Evolutionary conservation across 2,329 filamentous ascomycete species (phyloP).

Genomic region (Emmonsiellopsis sp.): DNA sequence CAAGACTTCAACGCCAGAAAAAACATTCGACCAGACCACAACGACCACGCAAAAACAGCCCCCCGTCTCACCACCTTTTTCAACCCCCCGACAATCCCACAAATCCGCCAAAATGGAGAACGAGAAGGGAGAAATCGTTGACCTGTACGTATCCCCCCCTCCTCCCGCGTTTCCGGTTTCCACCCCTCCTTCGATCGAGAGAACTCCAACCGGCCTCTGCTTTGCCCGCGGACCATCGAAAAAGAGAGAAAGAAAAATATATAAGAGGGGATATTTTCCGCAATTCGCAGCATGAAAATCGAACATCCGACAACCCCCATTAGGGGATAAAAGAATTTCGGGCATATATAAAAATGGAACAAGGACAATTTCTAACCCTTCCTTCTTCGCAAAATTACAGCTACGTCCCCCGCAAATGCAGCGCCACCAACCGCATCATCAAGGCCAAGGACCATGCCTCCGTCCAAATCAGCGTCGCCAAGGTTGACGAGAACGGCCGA

Average conservation of each 20-base stretch:
- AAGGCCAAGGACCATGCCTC: conserved; percentile 99
- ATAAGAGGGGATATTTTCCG: too few species aligned
- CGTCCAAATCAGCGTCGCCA: conserved; percentile 93
- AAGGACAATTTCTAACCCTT: not conserved
- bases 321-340: too few species aligned
- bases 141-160: conserved; percentile 63
- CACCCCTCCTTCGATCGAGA: not conserved
- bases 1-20: conserved; percentile 6
- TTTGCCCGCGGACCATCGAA: too few species aligned
- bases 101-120: conserved; percentile 81
- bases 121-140: conserved; percentile 99
- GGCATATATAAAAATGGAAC: too few species aligned
- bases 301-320: too few species aligned
- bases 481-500: conserved; percentile 98
- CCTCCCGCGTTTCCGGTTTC: not conserved
- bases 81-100: conserved; percentile 19
- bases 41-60: conserved; percentile 4
- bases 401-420: conserved; percentile 98
- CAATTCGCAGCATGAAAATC: too few species aligned
- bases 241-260: too few species aligned
- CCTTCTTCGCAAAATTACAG: conserved; percentile 39
- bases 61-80: conserved; percentile 11
- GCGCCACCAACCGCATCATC: conserved; percentile 98
- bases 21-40: conserved; percentile 4
- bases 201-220: too few species aligned